A percentile compares a stretch with the other conserved stretches of the same genome.
phyloP scores from a whole-genome alignment of 106 monocot species.

The Amphibolis antarctica region DNA sequence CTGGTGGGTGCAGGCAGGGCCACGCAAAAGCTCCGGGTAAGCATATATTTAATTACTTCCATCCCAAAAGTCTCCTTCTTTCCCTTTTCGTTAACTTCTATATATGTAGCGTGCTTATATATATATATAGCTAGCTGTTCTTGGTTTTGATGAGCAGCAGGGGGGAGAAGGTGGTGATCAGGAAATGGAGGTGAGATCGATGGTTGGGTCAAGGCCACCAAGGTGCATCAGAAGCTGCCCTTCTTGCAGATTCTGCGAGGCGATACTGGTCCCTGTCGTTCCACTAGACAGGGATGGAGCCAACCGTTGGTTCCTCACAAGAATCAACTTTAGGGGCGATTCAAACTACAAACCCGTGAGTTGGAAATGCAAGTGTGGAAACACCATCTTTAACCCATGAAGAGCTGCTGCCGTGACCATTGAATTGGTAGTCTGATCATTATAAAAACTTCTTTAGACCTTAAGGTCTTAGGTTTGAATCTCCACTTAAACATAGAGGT shows the following conservation, averaged over 20 bases:
- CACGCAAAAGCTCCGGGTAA: no score
- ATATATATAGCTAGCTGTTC: no score
- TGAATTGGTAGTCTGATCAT: no score
- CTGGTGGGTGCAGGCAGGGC: no score
- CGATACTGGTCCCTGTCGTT: slow-evolving; percentile 49
- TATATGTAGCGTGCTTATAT: no score
- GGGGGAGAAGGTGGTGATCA: neutral
- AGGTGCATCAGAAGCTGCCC: slow-evolving; percentile 46
- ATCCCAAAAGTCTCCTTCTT: no score
- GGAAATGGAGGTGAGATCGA: slow-evolving; percentile 11
- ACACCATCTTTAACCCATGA: slow-evolving; percentile 42
- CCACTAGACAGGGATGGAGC: slow-evolving; percentile 15
- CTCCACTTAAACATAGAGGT: no score
- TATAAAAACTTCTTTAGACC: no score
- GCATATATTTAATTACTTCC: no score
- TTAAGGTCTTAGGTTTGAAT: no score
- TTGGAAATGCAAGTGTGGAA: slow-evolving; percentile 79
- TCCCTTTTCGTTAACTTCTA: no score
- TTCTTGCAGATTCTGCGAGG: slow-evolving; percentile 49
- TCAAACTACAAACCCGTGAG: slow-evolving; percentile 66
- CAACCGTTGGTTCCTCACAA: neutral
- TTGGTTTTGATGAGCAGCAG: neutral
- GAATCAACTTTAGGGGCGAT: slow-evolving; percentile 11
- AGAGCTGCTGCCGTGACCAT: no score
- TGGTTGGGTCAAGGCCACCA: slow-evolving; percentile 66